These are phyloP conservation scores for Zea luxurians DNA, from an alignment of 176 grass and related monocot genomes.

Conservation along the genomic window DNA sequence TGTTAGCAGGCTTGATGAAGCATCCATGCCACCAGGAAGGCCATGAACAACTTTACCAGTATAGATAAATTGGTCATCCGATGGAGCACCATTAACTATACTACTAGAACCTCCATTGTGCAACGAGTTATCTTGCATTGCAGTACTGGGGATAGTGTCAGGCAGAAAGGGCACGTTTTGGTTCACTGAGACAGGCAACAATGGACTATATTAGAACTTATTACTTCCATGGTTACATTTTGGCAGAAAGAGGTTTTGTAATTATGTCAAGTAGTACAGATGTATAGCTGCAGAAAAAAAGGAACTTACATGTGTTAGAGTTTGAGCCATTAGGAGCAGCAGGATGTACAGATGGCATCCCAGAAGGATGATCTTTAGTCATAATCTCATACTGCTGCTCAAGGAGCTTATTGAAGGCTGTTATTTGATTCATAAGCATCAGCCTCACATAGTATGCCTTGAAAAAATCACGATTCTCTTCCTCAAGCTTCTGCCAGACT, in stretches of 20 bases:
- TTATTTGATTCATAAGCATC: slow-evolving; percentile 95
- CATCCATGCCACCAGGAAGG: slow-evolving; percentile 56
- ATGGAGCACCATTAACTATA: slow-evolving; percentile 59
- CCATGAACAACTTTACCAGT: slow-evolving; percentile 57
- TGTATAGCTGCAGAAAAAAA: slow-evolving; percentile 1
- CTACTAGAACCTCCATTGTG: slow-evolving; percentile 62
- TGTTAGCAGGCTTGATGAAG: slow-evolving; percentile 53
- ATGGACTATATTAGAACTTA: slow-evolving; percentile 28
- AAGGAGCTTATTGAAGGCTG: slow-evolving; percentile 78
- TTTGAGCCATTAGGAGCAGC: slow-evolving; percentile 69
- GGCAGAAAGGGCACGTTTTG: slow-evolving; percentile 61
- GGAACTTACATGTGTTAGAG: slow-evolving; percentile 58
- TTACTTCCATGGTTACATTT: neutral
- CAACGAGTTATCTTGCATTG: slow-evolving; percentile 66
- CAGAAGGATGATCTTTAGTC: slow-evolving; percentile 69
- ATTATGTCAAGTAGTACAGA: slow-evolving; percentile 9
- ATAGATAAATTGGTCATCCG: slow-evolving; percentile 63
- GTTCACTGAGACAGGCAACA: slow-evolving; percentile 63
- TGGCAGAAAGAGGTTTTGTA: neutral
- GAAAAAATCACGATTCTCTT: slow-evolving; percentile 96
- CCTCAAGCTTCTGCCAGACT: slow-evolving; percentile 99
- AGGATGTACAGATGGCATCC: slow-evolving; percentile 50
- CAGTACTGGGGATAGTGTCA: slow-evolving; percentile 47
- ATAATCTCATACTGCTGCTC: slow-evolving; percentile 72
- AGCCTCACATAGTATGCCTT: slow-evolving; percentile 95